Percentiles rank a stretch among this genome's conserved stretches.
These are phyloP conservation scores for Diplodia sapinea DNA, from an alignment of 2,329 filamentous ascomycete genomes.

Conservation along the genomic window DNA sequence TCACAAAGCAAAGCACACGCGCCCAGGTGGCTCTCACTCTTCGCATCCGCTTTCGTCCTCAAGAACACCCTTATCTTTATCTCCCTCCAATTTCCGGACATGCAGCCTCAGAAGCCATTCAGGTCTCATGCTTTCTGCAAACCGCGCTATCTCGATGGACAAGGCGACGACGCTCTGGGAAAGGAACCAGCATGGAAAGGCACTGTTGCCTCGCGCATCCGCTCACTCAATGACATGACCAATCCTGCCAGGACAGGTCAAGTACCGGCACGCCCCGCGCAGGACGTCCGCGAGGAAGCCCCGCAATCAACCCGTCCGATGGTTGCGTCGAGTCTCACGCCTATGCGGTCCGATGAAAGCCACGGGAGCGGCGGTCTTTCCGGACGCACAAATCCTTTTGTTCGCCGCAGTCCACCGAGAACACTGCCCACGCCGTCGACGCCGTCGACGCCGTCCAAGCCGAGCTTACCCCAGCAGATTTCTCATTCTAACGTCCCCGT, in stretches of 20 bases:
- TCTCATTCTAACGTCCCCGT: conserved; percentile 10
- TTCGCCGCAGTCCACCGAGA: conserved; percentile 11
- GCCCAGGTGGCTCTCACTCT: background rate
- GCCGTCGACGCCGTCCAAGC: background rate
- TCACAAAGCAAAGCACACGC: background rate
- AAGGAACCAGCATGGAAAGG: conserved; percentile 6
- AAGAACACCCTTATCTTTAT: background rate
- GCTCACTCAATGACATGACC: conserved; percentile 19
- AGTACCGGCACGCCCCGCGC: background rate
- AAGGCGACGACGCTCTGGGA: conserved; percentile 2
- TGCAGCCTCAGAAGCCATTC: background rate
- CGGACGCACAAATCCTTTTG: conserved; percentile 20
- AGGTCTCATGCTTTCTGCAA: conserved; percentile 12
- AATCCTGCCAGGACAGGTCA: background rate
- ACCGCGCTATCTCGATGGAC: conserved; percentile 22
- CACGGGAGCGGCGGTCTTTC: background rate
- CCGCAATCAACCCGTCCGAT: background rate
- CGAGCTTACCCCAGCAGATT: background rate
- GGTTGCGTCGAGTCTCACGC: background rate
- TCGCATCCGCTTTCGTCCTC: background rate
- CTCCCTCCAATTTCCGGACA: background rate
- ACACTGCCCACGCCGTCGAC: background rate
- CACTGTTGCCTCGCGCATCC: conserved; percentile 30
- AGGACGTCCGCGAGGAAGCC: background rate
- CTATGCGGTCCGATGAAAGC: background rate